Evolutionary conservation across 352 stramenopile genomes (phyloP), one percentile per base, ranked within the genome.

Genomic region (Phytopythium montanum): DNA sequence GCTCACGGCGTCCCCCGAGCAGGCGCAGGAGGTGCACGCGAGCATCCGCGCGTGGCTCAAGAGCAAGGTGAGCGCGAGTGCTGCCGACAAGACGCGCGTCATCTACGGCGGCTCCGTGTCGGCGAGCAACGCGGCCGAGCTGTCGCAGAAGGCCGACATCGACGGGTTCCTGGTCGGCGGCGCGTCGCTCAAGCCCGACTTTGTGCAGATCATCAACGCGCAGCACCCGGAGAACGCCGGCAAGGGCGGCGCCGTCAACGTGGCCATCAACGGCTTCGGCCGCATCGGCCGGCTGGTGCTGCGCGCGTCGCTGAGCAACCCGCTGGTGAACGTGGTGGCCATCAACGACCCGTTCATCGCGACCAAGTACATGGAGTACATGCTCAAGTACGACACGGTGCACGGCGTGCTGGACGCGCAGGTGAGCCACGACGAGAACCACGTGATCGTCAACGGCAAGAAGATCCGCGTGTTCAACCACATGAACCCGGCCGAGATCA

Each of bases 261-360:
- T 99, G 34, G 97, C 93, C 59, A 99, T 99, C 87, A 99, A 99
- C 73, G 97, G 97, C 48, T 99, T 99, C 69, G 97, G 97, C 59
- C 94, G 97, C 65, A 99, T 99, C 61, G 97, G 97, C 46, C 90
- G 97, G 83, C 85, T 99, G 38, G 96, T 99, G 49, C 88, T 98
- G 60, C 92, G 96, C 53, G 90, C 94, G 42, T 93, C 94, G 28
- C 68, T 94, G 83, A 72, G 62, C 29, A 96, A 97, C 70, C 87
- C 87, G 14, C 57, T 90, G 16, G 89, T 97, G 65, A 91, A 56
- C 59, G 75, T 98, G 54, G 90, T 97, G 4, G 94, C 93, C 9
- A 95, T 98, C 69, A 98, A 98, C 68, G 94, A 98, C 70, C 92
- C 92, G 45, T 98, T 98, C 76, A 96, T 98, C 62, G 85, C 88